Evolutionary conservation across 176 grass and related monocot species (phyloP).

Genomic region (Luzula sylvatica): DNA sequence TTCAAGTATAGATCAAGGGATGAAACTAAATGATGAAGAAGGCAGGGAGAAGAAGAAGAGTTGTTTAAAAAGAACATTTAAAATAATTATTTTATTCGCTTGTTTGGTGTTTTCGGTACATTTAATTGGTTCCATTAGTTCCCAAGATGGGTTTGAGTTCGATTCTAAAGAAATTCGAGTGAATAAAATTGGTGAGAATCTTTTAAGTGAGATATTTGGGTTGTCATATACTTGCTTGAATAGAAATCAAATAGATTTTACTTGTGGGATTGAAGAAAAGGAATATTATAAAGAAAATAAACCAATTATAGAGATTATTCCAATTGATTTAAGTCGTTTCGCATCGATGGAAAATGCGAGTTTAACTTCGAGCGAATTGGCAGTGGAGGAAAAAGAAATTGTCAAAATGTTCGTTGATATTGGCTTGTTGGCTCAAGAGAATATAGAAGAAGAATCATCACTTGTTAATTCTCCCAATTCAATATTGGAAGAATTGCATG

Average conservation of each 20-base stretch:
- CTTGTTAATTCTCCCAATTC: neutral
- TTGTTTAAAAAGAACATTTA: neutral
- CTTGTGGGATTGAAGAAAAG: slow-evolving; percentile 18
- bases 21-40: neutral
- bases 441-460: neutral
- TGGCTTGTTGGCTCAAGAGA: slow-evolving; percentile 15
- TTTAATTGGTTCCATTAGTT: slow-evolving; percentile 10
- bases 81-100: slow-evolving; percentile 1
- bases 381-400: neutral
- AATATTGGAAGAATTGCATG: neutral
- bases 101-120: slow-evolving; percentile 11
- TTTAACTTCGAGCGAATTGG: neutral
- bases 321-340: neutral
- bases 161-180: neutral
- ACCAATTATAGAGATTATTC: neutral
- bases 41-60: neutral
- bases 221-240: slow-evolving; percentile 11
- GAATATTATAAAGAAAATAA: neutral
- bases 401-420: neutral
- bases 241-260: slow-evolving; percentile 7
- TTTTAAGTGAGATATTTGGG: slow-evolving; percentile 17
- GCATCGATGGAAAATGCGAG: neutral
- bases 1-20: slow-evolving; percentile 26
- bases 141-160: neutral
- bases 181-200: neutral